Base-by-base conservation (phyloP, 352 stramenopile species). In the Globisporangium barbulae region DNA sequence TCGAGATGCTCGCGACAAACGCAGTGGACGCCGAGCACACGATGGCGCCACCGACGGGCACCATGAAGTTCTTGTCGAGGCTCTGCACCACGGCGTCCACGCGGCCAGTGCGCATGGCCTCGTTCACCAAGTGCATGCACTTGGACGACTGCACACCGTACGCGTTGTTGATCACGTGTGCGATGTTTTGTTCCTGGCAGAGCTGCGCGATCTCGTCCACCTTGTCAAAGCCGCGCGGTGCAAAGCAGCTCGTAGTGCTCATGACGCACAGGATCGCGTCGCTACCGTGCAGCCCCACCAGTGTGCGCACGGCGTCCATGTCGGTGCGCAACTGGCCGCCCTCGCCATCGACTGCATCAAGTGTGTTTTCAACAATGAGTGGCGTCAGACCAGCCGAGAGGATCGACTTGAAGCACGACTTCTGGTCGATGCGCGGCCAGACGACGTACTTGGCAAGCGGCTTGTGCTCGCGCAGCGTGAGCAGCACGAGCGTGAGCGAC, bases 21-120 rank as follows among this genome's bases (percentile, higher is more conserved):
- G 78, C 79, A 25, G 83, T 64, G 33, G 90, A 82, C 1, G 86
- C 69, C 28, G 85, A 89, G 56, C 76, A 81, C 33, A 97, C 81
- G 70, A 98, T 90, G n/a, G 88, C 78, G 22, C 91, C 93, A 30
- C 95, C 97, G 0, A 99, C 97, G 2, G 97, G 97, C 47, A 99
- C 93, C 58, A 99, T 74, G 73, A 99, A 99, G 75, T 99, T 99
- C 73, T 99, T 99, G 82, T 99, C 98, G 2, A 98, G 98, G 65
- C 90, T 98, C 70, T 98, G 97, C 31, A 99, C 93, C 48, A 99
- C 88, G 8, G 93, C 91, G 79, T 99, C 97, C 7, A 99, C 97
- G 42, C 95, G 83, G 5, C 95, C 97, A 30, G 93, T 75, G 17
- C 89, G 88, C 74, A 96, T 88, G 39, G 83, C 83, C 21, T 95